Conservation (phyloP, 2,329 filamentous ascomycete species). For the Leptographium radiaticola region DNA sequence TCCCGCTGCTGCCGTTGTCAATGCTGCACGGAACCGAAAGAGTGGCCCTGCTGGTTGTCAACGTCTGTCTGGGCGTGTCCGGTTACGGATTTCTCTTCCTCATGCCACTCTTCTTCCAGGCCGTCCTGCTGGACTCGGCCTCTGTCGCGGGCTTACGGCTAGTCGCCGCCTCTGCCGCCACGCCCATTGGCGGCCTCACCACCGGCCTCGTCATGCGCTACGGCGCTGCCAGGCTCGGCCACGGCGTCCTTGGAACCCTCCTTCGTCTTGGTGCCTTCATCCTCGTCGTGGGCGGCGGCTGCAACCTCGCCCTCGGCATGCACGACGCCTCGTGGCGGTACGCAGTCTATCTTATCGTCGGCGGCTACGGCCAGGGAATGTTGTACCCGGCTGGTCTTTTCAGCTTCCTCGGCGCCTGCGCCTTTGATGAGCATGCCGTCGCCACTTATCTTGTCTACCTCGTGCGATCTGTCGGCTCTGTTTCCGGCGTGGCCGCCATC, state of each 20-base stretch:
- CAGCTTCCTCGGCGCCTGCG: background rate
- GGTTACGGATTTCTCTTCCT: slow-evolving; percentile 58
- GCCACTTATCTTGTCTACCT: slow-evolving; percentile 34
- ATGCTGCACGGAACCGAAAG: slow-evolving; percentile 44
- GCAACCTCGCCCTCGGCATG: slow-evolving; percentile 29
- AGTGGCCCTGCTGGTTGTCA: slow-evolving; percentile 41
- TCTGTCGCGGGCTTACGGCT: slow-evolving; percentile 52
- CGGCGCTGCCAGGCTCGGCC: slow-evolving; percentile 18
- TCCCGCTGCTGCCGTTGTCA: slow-evolving; percentile 40
- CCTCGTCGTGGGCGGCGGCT: slow-evolving; percentile 32
- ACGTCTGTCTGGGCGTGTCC: slow-evolving; percentile 46
- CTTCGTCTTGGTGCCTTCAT: slow-evolving; percentile 36
- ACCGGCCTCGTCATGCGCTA: slow-evolving; percentile 44
- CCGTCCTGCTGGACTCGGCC: slow-evolving; percentile 49
- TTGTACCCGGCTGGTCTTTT: slow-evolving; percentile 5
- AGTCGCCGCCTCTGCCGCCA: slow-evolving; percentile 47
- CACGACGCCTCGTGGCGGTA: slow-evolving; percentile 41
- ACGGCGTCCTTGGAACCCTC: slow-evolving; percentile 36
- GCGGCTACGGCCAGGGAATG: slow-evolving; percentile 10
- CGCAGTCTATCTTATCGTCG: slow-evolving; percentile 10
- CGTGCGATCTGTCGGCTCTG: slow-evolving; percentile 47
- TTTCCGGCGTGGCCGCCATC: slow-evolving; percentile 51
- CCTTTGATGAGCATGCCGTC: background rate
- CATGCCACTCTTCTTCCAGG: slow-evolving; percentile 57
- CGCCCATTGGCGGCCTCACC: slow-evolving; percentile 41